These are phyloP conservation scores for Monascus purpureus DNA, from an alignment of 495 filamentous ascomycete genomes.

Conservation along the genomic window DNA sequence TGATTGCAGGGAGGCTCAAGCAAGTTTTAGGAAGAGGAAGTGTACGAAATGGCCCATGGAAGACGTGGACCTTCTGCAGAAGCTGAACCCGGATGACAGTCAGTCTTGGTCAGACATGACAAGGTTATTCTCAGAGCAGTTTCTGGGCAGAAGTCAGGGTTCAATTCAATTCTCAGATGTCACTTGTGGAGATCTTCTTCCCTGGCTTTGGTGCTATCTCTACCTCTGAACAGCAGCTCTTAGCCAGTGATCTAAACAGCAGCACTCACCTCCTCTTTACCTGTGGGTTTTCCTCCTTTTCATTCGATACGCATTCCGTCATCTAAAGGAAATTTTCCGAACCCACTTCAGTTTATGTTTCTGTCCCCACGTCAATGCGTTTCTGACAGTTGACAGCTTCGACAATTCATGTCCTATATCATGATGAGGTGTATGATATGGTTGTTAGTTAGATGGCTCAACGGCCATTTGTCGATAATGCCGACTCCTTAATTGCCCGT, in stretches of 20 bases:
- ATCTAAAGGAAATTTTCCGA: conserved; percentile 11
- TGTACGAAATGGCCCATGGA: too few relatives aligned
- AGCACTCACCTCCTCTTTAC: conserved; percentile 9
- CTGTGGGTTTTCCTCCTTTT: conserved; percentile 14
- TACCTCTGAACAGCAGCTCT: conserved; percentile 9
- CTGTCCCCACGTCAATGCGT: conserved; percentile 3
- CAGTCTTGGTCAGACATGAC: too few relatives aligned
- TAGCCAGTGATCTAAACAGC: conserved; percentile 11
- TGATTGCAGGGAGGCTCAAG: too few relatives aligned
- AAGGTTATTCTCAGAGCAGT: too few relatives aligned
- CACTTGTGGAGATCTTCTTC: conserved; percentile 12
- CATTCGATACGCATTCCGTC: conserved; percentile 9
- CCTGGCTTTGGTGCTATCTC: conserved; percentile 10
- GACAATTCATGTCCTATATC: conserved; percentile 15
- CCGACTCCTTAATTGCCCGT: conserved; percentile 9
- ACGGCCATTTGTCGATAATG: conserved; percentile 11
- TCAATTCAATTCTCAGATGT: conserved; percentile 21
- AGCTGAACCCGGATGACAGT: too few relatives aligned
- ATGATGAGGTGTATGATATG: conserved; percentile 16
- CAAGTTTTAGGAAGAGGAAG: too few relatives aligned
- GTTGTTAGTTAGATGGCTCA: conserved; percentile 12
- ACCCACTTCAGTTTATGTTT: conserved; percentile 17
- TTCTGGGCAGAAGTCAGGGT: too few relatives aligned
- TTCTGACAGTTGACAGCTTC: conserved; percentile 12
- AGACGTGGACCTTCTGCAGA: too few relatives aligned